Evolutionary conservation across 805 yeast genomes (phyloP).

Genomic region (Scheffersomyces spartinae): DNA sequence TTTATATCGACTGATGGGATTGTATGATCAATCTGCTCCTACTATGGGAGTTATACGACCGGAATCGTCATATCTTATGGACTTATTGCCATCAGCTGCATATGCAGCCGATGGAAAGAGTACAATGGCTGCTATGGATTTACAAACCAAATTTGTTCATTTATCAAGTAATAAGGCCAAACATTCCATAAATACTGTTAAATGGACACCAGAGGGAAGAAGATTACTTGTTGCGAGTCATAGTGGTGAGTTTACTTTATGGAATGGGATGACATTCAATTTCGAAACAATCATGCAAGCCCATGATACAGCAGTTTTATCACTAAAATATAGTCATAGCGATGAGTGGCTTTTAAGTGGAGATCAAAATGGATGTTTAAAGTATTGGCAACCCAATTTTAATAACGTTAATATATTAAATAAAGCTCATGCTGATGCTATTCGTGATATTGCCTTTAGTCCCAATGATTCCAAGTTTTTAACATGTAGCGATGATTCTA

Average conservation of each 20-base stretch:
- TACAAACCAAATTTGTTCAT: constrained; percentile 78
- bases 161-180: constrained; percentile 82
- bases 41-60: constrained; percentile 50
- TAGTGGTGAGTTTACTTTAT: constrained; percentile 90
- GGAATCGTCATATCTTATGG: constrained; percentile 52
- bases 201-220: constrained; percentile 96
- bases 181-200: constrained; percentile 81
- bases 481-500: constrained; percentile 89
- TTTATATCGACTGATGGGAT: constrained; percentile 32
- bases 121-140: constrained; percentile 42
- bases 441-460: constrained; percentile 79
- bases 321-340: constrained; percentile 72
- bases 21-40: constrained; percentile 26
- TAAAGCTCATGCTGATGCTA: constrained; percentile 67
- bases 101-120: constrained; percentile 29
- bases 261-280: constrained; percentile 93
- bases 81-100: constrained; percentile 56
- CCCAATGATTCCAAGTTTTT: constrained; percentile 87
- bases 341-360: constrained; percentile 94
- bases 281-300: constrained; percentile 98
- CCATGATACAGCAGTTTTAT: constrained; percentile 80
- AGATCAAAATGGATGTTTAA: constrained; percentile 83
- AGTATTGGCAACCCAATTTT: constrained; percentile 97
- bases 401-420: constrained; percentile 77
- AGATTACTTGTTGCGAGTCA: constrained; percentile 81